Evolutionary conservation across 176 grass and related monocot genomes (phyloP), one percentile per base, ranked within the genome.

Genomic region (Oryza nivara): DNA sequence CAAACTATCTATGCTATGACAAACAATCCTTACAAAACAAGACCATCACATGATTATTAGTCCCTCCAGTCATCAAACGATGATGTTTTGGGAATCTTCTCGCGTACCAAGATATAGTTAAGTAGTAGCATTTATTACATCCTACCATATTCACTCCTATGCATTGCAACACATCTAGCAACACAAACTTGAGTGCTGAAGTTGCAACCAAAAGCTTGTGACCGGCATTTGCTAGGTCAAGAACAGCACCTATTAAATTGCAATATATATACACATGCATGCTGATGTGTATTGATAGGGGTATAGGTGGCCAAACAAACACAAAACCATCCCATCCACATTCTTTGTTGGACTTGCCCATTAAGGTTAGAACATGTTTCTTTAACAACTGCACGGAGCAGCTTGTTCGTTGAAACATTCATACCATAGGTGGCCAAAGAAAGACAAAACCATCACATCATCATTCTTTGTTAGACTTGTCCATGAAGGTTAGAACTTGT

Each of bases 1-100:
- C n/a, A 23, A 11, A 77, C 12, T 79, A 58, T 60, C 7, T 40
- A 30, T 61, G 25, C 32, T 40, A 72, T 72, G 73, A 41, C 40
- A 65, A 38, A 65, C 14, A 76, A 65, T 36, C 52, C 72, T 82
- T 76, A 76, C 35, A 84, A 30, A 67, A 67, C 34, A 77, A 14
- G 16, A 14, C 15, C 19, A 77, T 38, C 75, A 45, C 36, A 44
- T 45, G 61, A 65, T 64, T 43, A 23, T 63, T 58, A 58, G 5
- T 58, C 3, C 52, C 52, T 19, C 52, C 52, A 58, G 52, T 58
- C 52, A 56, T 56, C 52, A 56, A 19, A 56, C 1, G 52, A 56
- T 19, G 52, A 56, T 19, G 17, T 56, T 56, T 13, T 20, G 52
- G 52, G 19, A 16, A 56, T 19, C 51, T 17, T 54, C 52, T 56